phyloP scores from a whole-genome alignment of 75 land plant species.

The Pinus albicaulis region DNA sequence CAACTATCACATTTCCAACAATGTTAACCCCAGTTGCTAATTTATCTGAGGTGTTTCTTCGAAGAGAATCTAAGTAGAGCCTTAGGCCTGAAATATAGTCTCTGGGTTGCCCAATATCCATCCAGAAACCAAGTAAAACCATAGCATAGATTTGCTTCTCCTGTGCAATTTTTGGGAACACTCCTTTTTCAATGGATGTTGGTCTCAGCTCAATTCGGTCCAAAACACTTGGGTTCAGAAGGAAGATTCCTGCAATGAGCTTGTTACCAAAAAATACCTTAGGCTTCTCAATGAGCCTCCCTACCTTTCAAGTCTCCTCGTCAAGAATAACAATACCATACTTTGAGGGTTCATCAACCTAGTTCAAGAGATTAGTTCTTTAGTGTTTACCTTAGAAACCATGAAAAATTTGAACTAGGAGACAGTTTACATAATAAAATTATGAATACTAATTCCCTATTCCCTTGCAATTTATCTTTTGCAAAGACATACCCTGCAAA shows the following conservation, averaged over 20 bases:
- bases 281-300: conserved; percentile 84
- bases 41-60: conserved; percentile 56
- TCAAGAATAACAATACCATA: conserved; percentile 89
- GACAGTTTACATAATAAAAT: background rate
- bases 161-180: conserved; percentile 78
- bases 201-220: conserved; percentile 68
- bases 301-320: conserved; percentile 67
- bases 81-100: conserved; percentile 90
- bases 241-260: conserved; percentile 89
- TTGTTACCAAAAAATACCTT: conserved; percentile 86
- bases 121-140: conserved; percentile 92
- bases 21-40: conserved; percentile 60
- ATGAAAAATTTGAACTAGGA: background rate
- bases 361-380: background rate
- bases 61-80: conserved; percentile 70
- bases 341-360: conserved; percentile 96
- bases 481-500: too few relatives aligned
- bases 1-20: conserved; percentile 78
- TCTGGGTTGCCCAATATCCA: conserved; percentile 91
- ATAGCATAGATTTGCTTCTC: conserved; percentile 70
- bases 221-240: conserved; percentile 67
- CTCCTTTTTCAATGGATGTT: conserved; percentile 91
- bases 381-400: background rate
- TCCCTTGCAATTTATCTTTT: background rate
- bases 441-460: background rate